A percentile compares a stretch with the other conserved stretches of the same genome.
These are phyloP conservation scores for Plasmodium vinckei DNA, from an alignment of 169 alveolate genomes.

Conservation along the genomic window DNA sequence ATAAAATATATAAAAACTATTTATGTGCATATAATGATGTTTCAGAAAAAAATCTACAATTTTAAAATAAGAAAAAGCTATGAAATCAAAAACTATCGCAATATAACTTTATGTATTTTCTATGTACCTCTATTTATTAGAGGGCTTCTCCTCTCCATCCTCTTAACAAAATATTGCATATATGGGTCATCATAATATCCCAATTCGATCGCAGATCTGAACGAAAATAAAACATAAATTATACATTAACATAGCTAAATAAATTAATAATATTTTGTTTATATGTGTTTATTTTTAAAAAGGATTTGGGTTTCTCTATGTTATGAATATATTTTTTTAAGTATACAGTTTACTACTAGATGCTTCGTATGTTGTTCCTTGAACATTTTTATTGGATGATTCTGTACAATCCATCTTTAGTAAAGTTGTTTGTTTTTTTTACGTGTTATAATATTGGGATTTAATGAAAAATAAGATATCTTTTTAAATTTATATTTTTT, in stretches of 20 bases:
- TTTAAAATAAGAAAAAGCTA: background rate
- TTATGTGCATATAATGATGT: background rate
- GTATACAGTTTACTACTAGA: constrained; percentile 77
- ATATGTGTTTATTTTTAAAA: no score
- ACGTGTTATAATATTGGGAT: background rate
- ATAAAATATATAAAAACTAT: background rate
- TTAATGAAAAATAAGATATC: no score
- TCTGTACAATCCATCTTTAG: constrained; percentile 23
- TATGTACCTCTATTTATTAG: constrained; percentile 75
- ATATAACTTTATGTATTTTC: no score
- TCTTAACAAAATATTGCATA: constrained; percentile 62
- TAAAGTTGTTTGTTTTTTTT: background rate
- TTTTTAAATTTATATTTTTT: no score
- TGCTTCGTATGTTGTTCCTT: constrained; percentile 77
- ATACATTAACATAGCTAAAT: no score
- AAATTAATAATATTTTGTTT: no score
- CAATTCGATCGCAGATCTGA: constrained; percentile 72
- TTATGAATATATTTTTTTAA: constrained; percentile 2
- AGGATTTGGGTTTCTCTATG: background rate
- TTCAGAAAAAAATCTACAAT: background rate
- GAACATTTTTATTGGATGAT: constrained; percentile 38
- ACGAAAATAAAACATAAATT: background rate
- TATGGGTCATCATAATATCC: constrained; percentile 75
- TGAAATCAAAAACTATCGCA: background rate
- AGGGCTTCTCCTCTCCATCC: constrained; percentile 56